Evolutionary conservation across 2,329 filamentous ascomycete genomes (phyloP), one percentile per base, ranked within the genome.

Genomic region (Epicoccum sorghinum): DNA sequence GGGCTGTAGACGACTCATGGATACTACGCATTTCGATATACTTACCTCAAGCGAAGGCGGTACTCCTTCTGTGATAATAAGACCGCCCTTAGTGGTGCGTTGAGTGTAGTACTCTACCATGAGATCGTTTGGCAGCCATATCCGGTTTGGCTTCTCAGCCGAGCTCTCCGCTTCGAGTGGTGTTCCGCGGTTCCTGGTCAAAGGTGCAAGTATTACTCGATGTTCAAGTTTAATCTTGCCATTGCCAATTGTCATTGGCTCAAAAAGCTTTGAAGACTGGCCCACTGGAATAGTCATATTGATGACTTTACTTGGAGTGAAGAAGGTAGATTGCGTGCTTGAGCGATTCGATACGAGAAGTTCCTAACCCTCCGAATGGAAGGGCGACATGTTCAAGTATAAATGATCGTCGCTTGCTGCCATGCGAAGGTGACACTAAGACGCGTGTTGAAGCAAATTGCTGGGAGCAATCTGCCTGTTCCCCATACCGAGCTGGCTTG

Each of bases 11-110:
- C 18, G 18, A 18, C 18, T 18, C 18, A 18, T 18, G 18, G 18
- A 12, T 30, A 30, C 7, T 30, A 12, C 29, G 29, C 7, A 7
- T 7, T 30, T 12, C 7, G 29, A 30, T 12, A 30, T 18, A 9
- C 43, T 47, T 69, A 77, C 76, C 68, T 78, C 77, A 3, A 77
- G 66, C 67, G 65, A 80, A 66, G 74, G 82, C 72, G 77, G 78
- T 4, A 81, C 81, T 1, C 77, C 83, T 64, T 87, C 85, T 2
- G 79, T 79, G 55, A 87, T 82, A 29, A 87, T 62, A 1, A 87
- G 73, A 1, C 82, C 84, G 22, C 83, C 83, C 2, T 77, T 75
- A 2, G 77, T 73, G 25, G 75, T 78, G 25, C 83, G 77, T 60
- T 85, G 81, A 6, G 67, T 69, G 64, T 85, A 84, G 70, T 84